Base-by-base conservation (phyloP, 139 green algal species). In the Zygnema circumcarinatum region DNA sequence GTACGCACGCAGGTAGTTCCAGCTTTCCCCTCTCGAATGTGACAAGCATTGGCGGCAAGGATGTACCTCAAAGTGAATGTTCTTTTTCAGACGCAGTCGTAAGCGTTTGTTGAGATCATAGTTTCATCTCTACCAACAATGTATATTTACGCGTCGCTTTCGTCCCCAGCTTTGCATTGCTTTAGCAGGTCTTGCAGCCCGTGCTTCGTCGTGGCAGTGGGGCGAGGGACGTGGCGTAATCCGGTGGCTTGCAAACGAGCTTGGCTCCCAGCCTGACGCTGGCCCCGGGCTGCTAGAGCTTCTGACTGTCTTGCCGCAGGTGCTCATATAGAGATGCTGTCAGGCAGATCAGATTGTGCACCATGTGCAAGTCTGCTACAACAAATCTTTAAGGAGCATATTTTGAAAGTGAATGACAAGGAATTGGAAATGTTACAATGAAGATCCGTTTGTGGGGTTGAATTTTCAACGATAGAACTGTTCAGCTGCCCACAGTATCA, bases 281-380 rank as follows among this genome's bases (percentile, higher is more conserved):
- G 88, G 96, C 85, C 93, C 92, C 2, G 95, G 92, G 83, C 92
- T 98, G 88, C 92, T 98, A 89, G 96, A 98, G 88, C 80, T 98
- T 81, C 93, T 98, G 11, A 94, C 92, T 0, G 93, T 98, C 54
- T 91, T 98, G 79, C 95, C 96, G 1, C 93, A 98, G 94, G 95
- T 96, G 75, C 47, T 62, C 47, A 0, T 91, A 29, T 16, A 7
- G 22, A n/a, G n/a, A n/a, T n/a, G n/a, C n/a, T 32, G 29, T 72
- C 56, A 29, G 29, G 29, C 56, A 35, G 56, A 72, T 72, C 29
- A 29, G 56, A 29, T n/a, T 72, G 56, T 72, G 56, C 56, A n/a
- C 29, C 56, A 72, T 72, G 29, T 29, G 56, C 56, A 29, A 72
- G 29, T n/a, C n/a, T n/a, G n/a, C n/a, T n/a, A n/a, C n/a, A n/a